Evolutionary conservation across 768 basidiomycete genomes (phyloP).

Genomic region (Boletus huronensis): DNA sequence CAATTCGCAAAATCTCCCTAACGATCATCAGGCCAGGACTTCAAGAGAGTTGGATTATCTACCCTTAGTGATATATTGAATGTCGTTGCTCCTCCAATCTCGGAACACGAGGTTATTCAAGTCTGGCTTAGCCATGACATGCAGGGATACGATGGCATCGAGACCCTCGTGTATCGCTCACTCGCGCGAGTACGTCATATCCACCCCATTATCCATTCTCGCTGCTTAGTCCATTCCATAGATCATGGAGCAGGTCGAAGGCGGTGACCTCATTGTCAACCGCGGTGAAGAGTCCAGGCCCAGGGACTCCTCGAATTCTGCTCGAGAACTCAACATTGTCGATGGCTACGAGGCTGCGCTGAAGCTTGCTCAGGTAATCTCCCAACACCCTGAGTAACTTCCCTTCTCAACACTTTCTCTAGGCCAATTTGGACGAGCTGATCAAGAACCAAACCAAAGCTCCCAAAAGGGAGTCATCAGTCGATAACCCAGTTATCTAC

Average conservation of each 20-base stretch:
- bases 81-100: conserved; percentile 96
- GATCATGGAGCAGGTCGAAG: conserved; percentile 94
- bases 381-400: not conserved
- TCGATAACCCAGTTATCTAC: conserved; percentile 67
- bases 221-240: conserved; percentile 25
- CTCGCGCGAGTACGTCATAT: conserved; percentile 63
- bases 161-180: conserved; percentile 88
- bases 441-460: conserved; percentile 57
- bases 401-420: conserved; percentile 4
- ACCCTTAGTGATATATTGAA: conserved; percentile 91
- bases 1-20: not conserved
- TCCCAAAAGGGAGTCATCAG: conserved; percentile 27
- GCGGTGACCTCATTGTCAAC: conserved; percentile 88
- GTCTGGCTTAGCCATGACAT: conserved; percentile 96
- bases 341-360: conserved; percentile 82
- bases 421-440: conserved; percentile 79
- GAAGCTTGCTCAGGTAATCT: conserved; percentile 74
- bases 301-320: conserved; percentile 45
- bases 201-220: not conserved
- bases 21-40: conserved; percentile 68
- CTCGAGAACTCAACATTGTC: conserved; percentile 75
- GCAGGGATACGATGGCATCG: conserved; percentile 94
- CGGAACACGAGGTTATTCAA: conserved; percentile 96
- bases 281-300: conserved; percentile 73
- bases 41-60: conserved; percentile 82